Percentiles rank a stretch among this genome's conserved stretches.
Conservation (phyloP, 441 rosid genomes). For the Populus trichocarpa region DNA sequence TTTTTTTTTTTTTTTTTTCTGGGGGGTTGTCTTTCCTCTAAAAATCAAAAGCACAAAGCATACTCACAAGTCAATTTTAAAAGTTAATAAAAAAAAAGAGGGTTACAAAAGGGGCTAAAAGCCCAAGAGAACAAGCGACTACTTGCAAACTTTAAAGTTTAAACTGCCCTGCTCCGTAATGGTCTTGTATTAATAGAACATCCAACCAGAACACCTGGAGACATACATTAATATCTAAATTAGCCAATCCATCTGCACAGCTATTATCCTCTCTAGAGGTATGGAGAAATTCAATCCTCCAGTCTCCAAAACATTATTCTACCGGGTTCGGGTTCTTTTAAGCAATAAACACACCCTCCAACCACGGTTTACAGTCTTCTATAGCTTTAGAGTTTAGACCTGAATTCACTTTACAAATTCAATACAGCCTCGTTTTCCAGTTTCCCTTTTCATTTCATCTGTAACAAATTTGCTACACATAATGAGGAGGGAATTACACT, state of each 20-base stretch:
- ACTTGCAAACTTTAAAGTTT: too few relatives aligned
- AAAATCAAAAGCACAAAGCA: too few relatives aligned
- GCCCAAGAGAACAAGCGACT: too few relatives aligned
- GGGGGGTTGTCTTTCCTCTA: too few relatives aligned
- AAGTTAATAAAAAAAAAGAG: too few relatives aligned
- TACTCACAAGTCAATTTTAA: too few relatives aligned
- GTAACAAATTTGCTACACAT: not conserved
- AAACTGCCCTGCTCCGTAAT: too few relatives aligned
- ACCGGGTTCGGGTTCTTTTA: not conserved
- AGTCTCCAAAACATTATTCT: not conserved
- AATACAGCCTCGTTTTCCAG: not conserved
- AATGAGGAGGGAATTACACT: not conserved
- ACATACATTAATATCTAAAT: not conserved
- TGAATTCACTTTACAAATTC: not conserved
- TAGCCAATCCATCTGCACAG: not conserved
- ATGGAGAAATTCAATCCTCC: not conserved
- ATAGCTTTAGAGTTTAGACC: not conserved
- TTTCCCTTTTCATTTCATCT: not conserved
- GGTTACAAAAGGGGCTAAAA: too few relatives aligned
- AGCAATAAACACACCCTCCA: not conserved
- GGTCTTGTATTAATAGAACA: not conserved
- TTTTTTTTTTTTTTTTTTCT: too few relatives aligned
- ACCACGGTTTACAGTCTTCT: not conserved
- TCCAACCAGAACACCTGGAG: not conserved
- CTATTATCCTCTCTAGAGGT: not conserved